Evolutionary conservation across 2,329 filamentous ascomycete species (phyloP).

Genomic region (Mycosphaerelloides madeirae): DNA sequence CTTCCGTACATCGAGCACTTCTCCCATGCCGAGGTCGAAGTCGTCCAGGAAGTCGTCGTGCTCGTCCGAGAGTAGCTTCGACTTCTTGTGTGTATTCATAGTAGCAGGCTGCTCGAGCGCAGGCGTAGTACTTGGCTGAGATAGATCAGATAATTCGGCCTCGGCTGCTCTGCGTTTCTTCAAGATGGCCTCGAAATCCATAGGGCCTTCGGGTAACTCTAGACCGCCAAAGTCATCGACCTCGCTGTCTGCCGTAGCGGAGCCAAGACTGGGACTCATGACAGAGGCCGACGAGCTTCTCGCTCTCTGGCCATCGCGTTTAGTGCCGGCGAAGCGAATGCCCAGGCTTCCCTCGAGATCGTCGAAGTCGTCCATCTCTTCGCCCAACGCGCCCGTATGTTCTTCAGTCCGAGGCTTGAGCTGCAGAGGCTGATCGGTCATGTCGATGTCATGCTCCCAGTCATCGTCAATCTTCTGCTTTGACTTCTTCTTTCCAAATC

Average conservation of each 20-base stretch:
- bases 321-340: conserved; percentile 82
- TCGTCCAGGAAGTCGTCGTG: conserved; percentile 78
- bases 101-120: conserved; percentile 33
- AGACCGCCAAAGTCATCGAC: conserved; percentile 91
- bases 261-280: conserved; percentile 87
- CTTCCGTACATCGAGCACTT: conserved; percentile 70
- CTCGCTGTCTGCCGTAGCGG: conserved; percentile 90
- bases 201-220: conserved; percentile 72
- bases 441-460: conserved; percentile 49
- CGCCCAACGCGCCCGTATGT: conserved; percentile 29
- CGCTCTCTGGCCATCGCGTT: conserved; percentile 65
- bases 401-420: conserved; percentile 35
- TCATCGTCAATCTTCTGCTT: conserved; percentile 45
- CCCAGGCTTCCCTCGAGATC: conserved; percentile 94
- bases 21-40: conserved; percentile 79
- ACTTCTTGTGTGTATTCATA: conserved; percentile 34
- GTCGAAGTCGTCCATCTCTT: conserved; percentile 68
- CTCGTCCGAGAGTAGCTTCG: conserved; percentile 30
- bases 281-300: conserved; percentile 84
- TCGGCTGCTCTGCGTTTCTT: conserved; percentile 60
- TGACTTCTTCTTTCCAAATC: conserved; percentile 60
- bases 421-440: conserved; percentile 39
- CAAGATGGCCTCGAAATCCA: conserved; percentile 77
- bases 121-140: conserved; percentile 31
- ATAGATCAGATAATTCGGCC: conserved; percentile 31